Conservation (phyloP, 1,284 basidiomycete species). For the Cerioporus squamosus region DNA sequence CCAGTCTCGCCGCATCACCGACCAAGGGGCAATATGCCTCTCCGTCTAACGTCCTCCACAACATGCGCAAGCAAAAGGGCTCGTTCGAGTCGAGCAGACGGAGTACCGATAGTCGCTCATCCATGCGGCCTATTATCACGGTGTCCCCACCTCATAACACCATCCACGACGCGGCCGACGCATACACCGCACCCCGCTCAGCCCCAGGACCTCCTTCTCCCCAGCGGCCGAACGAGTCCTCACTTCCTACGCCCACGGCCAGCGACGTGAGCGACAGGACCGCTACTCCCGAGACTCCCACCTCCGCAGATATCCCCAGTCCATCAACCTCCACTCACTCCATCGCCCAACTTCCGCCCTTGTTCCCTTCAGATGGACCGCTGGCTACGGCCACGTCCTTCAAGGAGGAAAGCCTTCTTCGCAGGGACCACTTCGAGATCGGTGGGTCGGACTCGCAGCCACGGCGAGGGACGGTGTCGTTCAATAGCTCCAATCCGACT, state of each 20-base stretch:
- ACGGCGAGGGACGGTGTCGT: constrained; percentile 18
- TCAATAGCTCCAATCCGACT: constrained; percentile 2
- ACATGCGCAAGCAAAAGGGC: constrained; percentile 7
- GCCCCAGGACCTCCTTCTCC: constrained; percentile 15
- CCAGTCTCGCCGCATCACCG: neutral
- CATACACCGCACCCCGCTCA: constrained; percentile 26
- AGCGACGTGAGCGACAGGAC: constrained; percentile 9
- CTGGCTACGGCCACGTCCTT: constrained; percentile 10
- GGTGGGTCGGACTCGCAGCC: constrained; percentile 5
- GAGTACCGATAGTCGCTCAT: constrained; percentile 24
- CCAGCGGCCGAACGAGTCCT: constrained; percentile 5
- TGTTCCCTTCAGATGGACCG: constrained; percentile 7
- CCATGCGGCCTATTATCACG: constrained; percentile 48
- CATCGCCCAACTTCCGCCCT: constrained; percentile 12
- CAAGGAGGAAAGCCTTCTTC: constrained; percentile 20
- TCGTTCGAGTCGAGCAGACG: constrained; percentile 4
- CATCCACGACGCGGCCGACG: constrained; percentile 16
- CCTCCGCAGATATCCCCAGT: constrained; percentile 5
- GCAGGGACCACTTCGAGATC: constrained; percentile 21
- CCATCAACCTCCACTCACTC: constrained; percentile 18
- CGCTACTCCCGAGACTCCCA: constrained; percentile 15
- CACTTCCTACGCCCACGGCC: constrained; percentile 3
- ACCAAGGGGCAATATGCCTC: constrained; percentile 16
- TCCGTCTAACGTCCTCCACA: neutral
- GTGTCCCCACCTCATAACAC: constrained; percentile 41